phyloP scores from a whole-genome alignment of 78 protist species.

The Dictyostelium citrinum region DNA sequence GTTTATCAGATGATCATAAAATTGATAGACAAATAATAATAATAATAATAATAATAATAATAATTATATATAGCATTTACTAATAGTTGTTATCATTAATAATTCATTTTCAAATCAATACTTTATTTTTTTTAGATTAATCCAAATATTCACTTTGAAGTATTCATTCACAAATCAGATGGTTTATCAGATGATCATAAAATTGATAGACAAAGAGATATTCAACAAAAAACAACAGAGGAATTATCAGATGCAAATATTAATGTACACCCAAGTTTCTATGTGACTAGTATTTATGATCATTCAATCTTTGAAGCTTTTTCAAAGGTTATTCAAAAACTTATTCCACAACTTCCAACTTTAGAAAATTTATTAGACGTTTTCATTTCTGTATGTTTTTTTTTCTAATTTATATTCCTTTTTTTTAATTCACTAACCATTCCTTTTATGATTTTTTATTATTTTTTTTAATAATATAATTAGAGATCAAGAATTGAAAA shows the following conservation, averaged over 20 bases:
- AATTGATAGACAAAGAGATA: conserved; percentile 90
- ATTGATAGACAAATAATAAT: conserved; percentile 90
- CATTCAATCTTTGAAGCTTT: conserved; percentile 97
- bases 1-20: conserved; percentile 92
- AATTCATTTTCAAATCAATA: too few species aligned
- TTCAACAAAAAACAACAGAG: conserved; percentile 87
- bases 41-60: too few species aligned
- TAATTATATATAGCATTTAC: too few species aligned
- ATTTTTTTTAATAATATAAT: not conserved
- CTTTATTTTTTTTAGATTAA: conserved; percentile 58
- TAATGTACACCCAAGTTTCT: conserved; percentile 85
- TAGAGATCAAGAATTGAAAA: conserved; percentile 94
- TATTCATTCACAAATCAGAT: conserved; percentile 97
- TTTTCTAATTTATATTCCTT: not conserved
- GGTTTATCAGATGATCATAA: conserved; percentile 93
- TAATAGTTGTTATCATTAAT: too few species aligned
- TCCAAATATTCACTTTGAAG: conserved; percentile 91
- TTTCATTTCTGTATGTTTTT: conserved; percentile 82
- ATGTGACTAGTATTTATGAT: conserved; percentile 97
- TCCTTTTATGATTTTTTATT: not conserved
- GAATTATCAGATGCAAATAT: conserved; percentile 83
- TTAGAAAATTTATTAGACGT: conserved; percentile 94
- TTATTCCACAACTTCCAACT: conserved; percentile 95
- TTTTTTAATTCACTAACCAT: not conserved
- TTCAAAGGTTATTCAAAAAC: conserved; percentile 95